phyloP scores from a whole-genome alignment of 2,329 filamentous ascomycete genomes.

The Septoria linicola region DNA sequence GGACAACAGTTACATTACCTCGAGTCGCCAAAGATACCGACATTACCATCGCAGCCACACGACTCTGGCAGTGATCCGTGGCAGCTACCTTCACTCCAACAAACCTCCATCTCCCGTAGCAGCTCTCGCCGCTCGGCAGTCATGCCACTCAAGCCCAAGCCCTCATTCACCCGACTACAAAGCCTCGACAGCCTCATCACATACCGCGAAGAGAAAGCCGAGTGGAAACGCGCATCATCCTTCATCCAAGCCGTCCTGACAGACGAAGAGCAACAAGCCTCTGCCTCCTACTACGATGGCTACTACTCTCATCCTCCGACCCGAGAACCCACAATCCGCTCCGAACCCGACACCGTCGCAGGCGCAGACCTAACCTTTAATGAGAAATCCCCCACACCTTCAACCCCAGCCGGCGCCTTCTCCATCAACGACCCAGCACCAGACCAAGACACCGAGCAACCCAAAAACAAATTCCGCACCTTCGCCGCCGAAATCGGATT shows the following conservation, averaged over 20 bases:
- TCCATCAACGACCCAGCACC: not conserved
- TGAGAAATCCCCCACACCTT: constrained; percentile 8
- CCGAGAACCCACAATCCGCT: constrained; percentile 18
- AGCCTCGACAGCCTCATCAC: constrained; percentile 37
- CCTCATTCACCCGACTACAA: constrained; percentile 30
- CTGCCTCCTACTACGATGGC: not conserved
- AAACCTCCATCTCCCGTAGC: constrained; percentile 21
- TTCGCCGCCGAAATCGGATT: constrained; percentile 37
- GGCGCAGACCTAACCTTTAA: constrained; percentile 4
- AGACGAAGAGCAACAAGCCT: constrained; percentile 7
- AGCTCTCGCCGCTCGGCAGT: constrained; percentile 21
- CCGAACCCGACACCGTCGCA: constrained; percentile 15
- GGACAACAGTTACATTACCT: constrained; percentile 12
- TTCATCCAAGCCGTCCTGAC: constrained; percentile 20
- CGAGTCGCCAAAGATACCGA: constrained; percentile 1
- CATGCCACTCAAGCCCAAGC: constrained; percentile 27
- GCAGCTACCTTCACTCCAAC: constrained; percentile 23
- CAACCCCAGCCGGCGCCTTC: constrained; percentile 3
- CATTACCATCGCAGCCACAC: constrained; percentile 15
- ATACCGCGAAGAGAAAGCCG: constrained; percentile 34
- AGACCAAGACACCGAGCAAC: constrained; percentile 3
- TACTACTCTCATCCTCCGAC: constrained; percentile 1
- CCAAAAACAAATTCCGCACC: constrained; percentile 32
- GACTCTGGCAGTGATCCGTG: constrained; percentile 24
- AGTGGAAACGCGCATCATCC: constrained; percentile 31